phyloP scores from a whole-genome alignment of 2,329 filamentous ascomycete species.

The Cryphonectria japonica region DNA sequence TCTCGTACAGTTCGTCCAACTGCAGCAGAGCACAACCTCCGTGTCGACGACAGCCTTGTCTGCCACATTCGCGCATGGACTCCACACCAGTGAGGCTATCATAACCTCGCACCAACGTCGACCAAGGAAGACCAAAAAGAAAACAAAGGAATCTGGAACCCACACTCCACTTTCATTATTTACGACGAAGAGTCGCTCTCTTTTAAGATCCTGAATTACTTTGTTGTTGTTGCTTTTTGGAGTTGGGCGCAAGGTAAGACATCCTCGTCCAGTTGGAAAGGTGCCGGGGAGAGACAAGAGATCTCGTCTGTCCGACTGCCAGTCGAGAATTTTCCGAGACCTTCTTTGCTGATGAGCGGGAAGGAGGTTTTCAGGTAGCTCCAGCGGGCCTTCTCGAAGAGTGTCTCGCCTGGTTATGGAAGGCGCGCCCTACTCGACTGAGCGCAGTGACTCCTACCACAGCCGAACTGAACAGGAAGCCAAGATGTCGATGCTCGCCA shows the following conservation, averaged over 20 bases:
- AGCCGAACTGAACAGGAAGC: conserved; percentile 35
- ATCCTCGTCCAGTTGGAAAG: conserved; percentile 9
- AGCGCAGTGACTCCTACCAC: conserved; percentile 36
- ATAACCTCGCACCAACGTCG: neutral
- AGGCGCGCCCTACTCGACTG: conserved; percentile 43
- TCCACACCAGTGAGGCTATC: neutral
- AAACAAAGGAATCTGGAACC: neutral
- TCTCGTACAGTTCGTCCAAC: neutral
- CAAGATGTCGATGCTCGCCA: conserved; percentile 57
- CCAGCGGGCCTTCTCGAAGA: conserved; percentile 1
- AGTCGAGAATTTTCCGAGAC: conserved; percentile 14
- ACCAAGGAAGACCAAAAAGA: neutral
- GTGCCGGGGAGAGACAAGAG: conserved; percentile 8
- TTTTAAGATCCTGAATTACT: neutral
- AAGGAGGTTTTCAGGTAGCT: conserved; percentile 17
- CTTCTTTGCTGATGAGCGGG: conserved; percentile 20
- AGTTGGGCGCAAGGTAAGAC: conserved; percentile 25
- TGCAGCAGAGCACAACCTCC: neutral
- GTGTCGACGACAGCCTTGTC: neutral
- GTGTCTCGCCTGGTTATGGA: conserved; percentile 41
- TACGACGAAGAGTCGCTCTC: neutral
- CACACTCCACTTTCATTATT: neutral
- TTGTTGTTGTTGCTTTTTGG: neutral
- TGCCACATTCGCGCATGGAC: conserved; percentile 1
- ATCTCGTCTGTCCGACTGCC: conserved; percentile 13